A percentile compares a stretch with the other conserved stretches of the same genome.
Conservation (phyloP, 1,284 basidiomycete genomes). For the Pisolithus thermaeus region DNA sequence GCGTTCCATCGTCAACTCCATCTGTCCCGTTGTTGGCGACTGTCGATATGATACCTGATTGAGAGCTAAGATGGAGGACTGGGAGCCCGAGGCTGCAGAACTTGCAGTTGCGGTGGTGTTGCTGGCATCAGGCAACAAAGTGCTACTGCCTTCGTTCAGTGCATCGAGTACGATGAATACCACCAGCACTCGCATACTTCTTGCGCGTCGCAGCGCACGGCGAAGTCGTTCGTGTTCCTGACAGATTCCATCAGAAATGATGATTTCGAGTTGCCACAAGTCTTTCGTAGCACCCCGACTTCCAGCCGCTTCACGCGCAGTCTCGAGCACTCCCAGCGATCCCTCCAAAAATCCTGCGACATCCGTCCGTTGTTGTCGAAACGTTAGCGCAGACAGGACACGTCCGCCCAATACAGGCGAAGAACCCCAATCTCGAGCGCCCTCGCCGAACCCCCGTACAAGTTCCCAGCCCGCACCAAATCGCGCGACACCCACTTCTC, state of each 20-base stretch:
- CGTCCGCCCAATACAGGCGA: slow-evolving; percentile 25
- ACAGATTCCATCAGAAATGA: slow-evolving; percentile 98
- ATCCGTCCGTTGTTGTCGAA: slow-evolving; percentile 90
- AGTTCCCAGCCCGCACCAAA: slow-evolving; percentile 90
- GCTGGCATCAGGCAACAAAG: neutral
- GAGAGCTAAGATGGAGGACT: slow-evolving; percentile 89
- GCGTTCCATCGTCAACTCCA: slow-evolving; percentile 86
- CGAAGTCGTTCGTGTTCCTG: slow-evolving; percentile 89
- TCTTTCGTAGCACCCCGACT: slow-evolving; percentile 58
- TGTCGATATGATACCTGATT: slow-evolving; percentile 83
- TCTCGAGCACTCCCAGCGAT: slow-evolving; percentile 73
- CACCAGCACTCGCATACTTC: slow-evolving; percentile 91
- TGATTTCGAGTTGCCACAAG: slow-evolving; percentile 97
- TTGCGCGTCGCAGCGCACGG: slow-evolving; percentile 77
- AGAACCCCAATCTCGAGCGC: slow-evolving; percentile 24
- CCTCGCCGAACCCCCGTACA: slow-evolving; percentile 80
- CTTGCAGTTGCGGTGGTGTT: slow-evolving; percentile 6
- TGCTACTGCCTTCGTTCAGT: slow-evolving; percentile 43
- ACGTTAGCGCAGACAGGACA: slow-evolving; percentile 82
- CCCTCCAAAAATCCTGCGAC: slow-evolving; percentile 83
- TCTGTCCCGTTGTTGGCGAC: slow-evolving; percentile 63
- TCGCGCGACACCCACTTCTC: slow-evolving; percentile 87
- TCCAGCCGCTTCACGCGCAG: slow-evolving; percentile 55
- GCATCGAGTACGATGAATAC: slow-evolving; percentile 97
- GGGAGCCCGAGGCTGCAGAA: slow-evolving; percentile 19